Evolutionary conservation across 768 basidiomycete species (phyloP).

Genomic region (Termitomyces eurrhizus): DNA sequence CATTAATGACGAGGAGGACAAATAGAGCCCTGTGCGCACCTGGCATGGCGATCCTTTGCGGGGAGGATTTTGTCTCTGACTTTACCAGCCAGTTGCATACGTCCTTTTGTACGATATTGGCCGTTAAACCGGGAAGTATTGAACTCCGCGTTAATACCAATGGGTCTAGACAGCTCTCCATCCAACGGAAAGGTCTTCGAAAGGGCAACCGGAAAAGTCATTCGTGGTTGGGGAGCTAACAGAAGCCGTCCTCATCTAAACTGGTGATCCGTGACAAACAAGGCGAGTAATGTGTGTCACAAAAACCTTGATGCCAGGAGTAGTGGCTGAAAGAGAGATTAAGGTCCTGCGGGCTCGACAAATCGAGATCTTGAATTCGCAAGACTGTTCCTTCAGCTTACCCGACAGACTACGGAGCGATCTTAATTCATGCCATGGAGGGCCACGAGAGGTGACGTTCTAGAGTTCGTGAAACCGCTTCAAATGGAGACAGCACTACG

Average conservation of each 20-base stretch:
- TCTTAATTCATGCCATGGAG: neutral
- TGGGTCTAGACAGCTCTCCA: neutral
- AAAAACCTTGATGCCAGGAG: neutral
- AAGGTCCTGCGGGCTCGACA: neutral
- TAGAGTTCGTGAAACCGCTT: slow-evolving; percentile 11
- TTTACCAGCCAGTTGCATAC: neutral
- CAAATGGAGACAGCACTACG: slow-evolving; percentile 11
- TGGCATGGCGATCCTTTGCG: slow-evolving; percentile 12
- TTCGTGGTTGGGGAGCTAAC: slow-evolving; percentile 4
- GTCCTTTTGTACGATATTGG: slow-evolving; percentile 18
- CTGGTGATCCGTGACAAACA: slow-evolving; percentile 9
- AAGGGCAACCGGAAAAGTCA: slow-evolving; percentile 8
- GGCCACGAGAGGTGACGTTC: neutral
- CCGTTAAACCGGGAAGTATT: slow-evolving; percentile 7
- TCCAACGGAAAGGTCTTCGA: slow-evolving; percentile 9
- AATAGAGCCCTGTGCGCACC: slow-evolving; percentile 11
- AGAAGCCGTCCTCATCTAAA: slow-evolving; percentile 6
- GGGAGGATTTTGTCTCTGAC: neutral
- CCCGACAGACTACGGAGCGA: slow-evolving; percentile 1
- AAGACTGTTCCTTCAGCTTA: neutral
- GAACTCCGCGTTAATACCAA: slow-evolving; percentile 10
- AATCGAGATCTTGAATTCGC: neutral
- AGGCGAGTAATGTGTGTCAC: neutral
- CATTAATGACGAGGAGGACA: neutral
- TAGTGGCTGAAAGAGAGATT: neutral